Evolutionary conservation across 192 early-diverging fungal species (phyloP).

Genomic region (Phlyctochytrium bullatum): DNA sequence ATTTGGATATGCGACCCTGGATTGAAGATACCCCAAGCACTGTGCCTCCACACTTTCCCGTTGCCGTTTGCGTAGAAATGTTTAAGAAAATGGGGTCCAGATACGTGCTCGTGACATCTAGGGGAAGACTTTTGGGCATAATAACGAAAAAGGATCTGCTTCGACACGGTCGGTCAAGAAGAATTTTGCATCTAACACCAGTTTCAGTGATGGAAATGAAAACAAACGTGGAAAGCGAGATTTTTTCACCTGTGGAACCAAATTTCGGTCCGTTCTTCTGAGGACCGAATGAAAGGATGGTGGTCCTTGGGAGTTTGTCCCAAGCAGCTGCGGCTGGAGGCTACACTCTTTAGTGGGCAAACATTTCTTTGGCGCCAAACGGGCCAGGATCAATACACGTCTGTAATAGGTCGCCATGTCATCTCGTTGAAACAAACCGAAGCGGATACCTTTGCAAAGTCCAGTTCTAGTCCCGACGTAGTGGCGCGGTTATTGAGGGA

Average conservation of each 20-base stretch:
- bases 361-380: slow-evolving; percentile 85
- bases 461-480: slow-evolving; percentile 9
- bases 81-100: slow-evolving; percentile 56
- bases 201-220: slow-evolving; percentile 3
- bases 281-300: slow-evolving; percentile 10
- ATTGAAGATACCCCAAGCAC: slow-evolving; percentile 49
- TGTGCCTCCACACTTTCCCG: slow-evolving; percentile 36
- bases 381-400: slow-evolving; percentile 59
- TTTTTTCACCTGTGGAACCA: slow-evolving; percentile 3
- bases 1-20: slow-evolving; percentile 45
- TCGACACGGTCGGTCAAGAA: slow-evolving; percentile 26
- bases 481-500: slow-evolving; percentile 53
- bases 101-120: slow-evolving; percentile 34
- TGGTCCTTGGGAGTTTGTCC: slow-evolving; percentile 32
- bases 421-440: slow-evolving; percentile 65
- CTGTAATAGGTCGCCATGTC: slow-evolving; percentile 53
- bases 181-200: background rate
- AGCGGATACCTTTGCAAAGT: slow-evolving; percentile 20
- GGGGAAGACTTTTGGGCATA: slow-evolving; percentile 31
- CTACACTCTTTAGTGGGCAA: slow-evolving; percentile 86
- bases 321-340: slow-evolving; percentile 26
- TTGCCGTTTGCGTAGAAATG: slow-evolving; percentile 47
- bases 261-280: background rate
- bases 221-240: background rate
- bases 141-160: slow-evolving; percentile 48